Base-by-base conservation (phyloP, 129 eudicot species). In the Glebionis coronaria region DNA sequence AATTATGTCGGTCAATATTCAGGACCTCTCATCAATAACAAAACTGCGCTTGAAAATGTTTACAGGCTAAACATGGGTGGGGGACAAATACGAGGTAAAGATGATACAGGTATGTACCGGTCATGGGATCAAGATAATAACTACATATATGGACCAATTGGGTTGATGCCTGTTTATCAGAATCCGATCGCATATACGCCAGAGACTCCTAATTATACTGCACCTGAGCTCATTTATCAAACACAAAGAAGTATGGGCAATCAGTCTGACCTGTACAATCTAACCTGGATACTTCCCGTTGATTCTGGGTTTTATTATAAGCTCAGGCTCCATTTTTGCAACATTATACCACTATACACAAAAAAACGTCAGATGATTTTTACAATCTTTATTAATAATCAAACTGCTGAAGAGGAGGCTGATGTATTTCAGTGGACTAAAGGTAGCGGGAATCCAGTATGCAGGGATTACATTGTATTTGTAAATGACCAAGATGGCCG, bases 291-390 rank as follows among this genome's bases (percentile, higher is more conserved):
- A 5, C 80, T 85, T 63, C 76, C 82, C 0, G 83, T 85, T 44
- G 83, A 82, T 76, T 60, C 81, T 0, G 91, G 84, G 62, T 79
- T 76, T 47, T 20, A 25, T 28, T 82, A 81, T 69, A 80, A 56
- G 53, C 76, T 85, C 54, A 67, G 87, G 49, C 72, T 85, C 25
- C 84, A 85, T 69, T 85, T 85, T 58, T 85, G 91, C 58, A 82
- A 76, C 71, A 49, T 82, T 20, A 70, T 52, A 54, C 76, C 55
- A 27, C 71, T 55, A 18, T 71, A 79, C 14, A 66, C 64, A 3
- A 3, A 25, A 6, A 8, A 0, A 10, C 53, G 70, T 44, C 61
- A 82, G 12, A 50, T 78, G 74, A 25, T 73, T 4, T 85, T 85
- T 28, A 38, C 2, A 4, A 71, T 85, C n/a, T 61, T 12, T 18